Evolutionary conservation across 768 basidiomycete genomes (phyloP), one percentile per base, ranked within the genome.

Genomic region (Tulasnella calospora): DNA sequence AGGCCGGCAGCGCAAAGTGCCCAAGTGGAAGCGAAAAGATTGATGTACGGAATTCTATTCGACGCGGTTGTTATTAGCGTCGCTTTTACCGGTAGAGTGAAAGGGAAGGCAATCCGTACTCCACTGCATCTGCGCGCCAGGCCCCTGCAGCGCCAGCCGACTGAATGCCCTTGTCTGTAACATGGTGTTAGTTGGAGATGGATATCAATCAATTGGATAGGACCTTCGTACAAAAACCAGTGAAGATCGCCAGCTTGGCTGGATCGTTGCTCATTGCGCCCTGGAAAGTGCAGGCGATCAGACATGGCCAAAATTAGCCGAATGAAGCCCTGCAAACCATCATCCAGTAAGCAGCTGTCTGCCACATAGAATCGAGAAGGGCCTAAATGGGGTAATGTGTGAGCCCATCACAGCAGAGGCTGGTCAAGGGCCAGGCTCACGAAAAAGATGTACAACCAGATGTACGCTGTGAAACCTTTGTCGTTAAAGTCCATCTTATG

Each of bases 231-330:
- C 93, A 94, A 82, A 95, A 92, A 57, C 94, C 94, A 21, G 90
- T 86, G 81, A 95, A 91, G 82, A 93, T 88, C 0, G 93, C 93
- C 30, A 95, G 89, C 82, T 93, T 93, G 1, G 87, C 89, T 10
- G 92, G 89, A 83, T 94, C 90, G 81, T 94, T 94, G 30, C 92
- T 92, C 91, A 95, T 92, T 17, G 92, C 91, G 55, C 93, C 93
- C 79, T 81, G 44, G 9, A 19, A 41, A n/a, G 69, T 57, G 13
- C 38, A 61, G 13, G 23, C 23, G 4, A 67, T 71, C 38, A 40
- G 89, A 93, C 91, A 81, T 92, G 86, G 92, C 92, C 93, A 83
- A 94, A 93, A 7, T n/a, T 41, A 78, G 27, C 19, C 27, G n/a
- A 15, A 12, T 46, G 35, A 40, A 40, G 36, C n/a, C 10, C 38